Evolutionary conservation across 805 yeast genomes (phyloP), one percentile per base, ranked within the genome.

Genomic region (Jamesozyma spencerorum): DNA sequence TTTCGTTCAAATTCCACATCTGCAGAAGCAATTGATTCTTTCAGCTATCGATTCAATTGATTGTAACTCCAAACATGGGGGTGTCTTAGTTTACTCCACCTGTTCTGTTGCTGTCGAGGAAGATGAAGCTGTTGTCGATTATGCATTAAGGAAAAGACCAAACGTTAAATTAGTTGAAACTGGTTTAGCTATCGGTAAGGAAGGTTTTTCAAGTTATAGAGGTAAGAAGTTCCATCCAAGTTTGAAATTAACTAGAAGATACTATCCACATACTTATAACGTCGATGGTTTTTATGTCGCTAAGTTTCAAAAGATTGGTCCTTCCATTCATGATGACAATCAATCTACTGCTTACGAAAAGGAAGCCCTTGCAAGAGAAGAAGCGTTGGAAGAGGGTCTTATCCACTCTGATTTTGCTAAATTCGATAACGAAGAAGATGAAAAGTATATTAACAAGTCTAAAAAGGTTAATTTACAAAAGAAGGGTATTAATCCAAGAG

Each of bases 251-350:
- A 88, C 97, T 2, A 79, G 95, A 70, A 79, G 99, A 64, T 92
- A 90, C 65, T 92, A 92, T 62, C 99, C 99, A 41, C 99, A 92
- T 66, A 88, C 95, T 20, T 92, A 92, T 62, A 92, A 92, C 63
- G 98, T 92, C 41, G 99, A 92, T 65, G 99, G 99, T 18, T 92
- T 92, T 74, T 92, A 69, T 63, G 98, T 92, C 44, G 99, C 99
- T 41, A 92, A 90, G 64, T 85, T 92, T 71, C 78, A 85, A 68
- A 92, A 92, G 74, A 78, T 75, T 47, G 94, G 88, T 0, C 70
- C 95, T 45, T 80, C 94, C 48, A 82, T 88, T 36, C 84, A 81
- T 54, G 95, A 85, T 64, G 77, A 77, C 40, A 76, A 87, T 43
- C 84, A 81, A 67, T 88, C 92, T 6, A 90, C 92, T 50, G 94